These are phyloP conservation scores for Penicillium sp. DNA, from an alignment of 2,329 filamentous ascomycete genomes.

Conservation along the genomic window DNA sequence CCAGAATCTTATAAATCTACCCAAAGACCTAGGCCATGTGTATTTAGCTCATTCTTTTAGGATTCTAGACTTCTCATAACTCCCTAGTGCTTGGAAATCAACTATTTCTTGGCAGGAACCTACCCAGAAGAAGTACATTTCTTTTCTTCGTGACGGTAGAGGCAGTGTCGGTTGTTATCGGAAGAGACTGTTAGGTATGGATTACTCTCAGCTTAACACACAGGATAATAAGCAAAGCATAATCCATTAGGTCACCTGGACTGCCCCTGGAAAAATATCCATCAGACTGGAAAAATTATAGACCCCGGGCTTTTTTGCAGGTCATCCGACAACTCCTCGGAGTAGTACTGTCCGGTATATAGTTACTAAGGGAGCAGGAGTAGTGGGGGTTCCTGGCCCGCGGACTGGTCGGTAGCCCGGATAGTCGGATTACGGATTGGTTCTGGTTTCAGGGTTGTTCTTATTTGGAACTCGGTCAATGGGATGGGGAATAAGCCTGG, in stretches of 20 bases:
- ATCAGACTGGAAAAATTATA: neutral
- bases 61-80: too few relatives aligned
- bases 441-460: neutral
- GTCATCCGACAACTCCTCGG: conserved; percentile 5
- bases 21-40: too few relatives aligned
- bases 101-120: too few relatives aligned
- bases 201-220: neutral
- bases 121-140: too few relatives aligned
- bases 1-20: too few relatives aligned
- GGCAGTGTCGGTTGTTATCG: too few relatives aligned
- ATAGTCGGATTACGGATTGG: neutral
- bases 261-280: neutral
- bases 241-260: neutral
- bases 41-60: too few relatives aligned
- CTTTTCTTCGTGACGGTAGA: too few relatives aligned
- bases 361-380: too few relatives aligned
- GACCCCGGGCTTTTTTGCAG: neutral
- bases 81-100: too few relatives aligned
- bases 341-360: conserved; percentile 2
- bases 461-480: conserved; percentile 5
- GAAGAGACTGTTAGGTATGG: too few relatives aligned
- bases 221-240: neutral
- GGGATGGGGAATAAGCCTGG: neutral
- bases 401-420: conserved; percentile 1
- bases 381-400: conserved; percentile 4